Base-by-base conservation (phyloP, 352 stramenopile genomes). In the Phytopythium montanum region DNA sequence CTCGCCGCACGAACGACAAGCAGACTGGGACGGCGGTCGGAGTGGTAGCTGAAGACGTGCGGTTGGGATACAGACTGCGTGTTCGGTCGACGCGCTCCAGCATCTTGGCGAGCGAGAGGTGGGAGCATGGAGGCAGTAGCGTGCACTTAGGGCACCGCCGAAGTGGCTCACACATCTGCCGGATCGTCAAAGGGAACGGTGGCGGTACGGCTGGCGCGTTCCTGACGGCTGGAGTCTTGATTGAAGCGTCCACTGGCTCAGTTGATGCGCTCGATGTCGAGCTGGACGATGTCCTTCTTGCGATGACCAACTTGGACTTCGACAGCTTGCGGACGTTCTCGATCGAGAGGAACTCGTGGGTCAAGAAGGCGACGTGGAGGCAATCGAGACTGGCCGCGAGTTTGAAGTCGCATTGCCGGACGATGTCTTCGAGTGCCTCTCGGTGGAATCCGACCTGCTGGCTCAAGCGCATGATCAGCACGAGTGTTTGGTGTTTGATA, bases 61-160 rank as follows among this genome's bases (percentile, higher is more conserved):
- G 9, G 16, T 59, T 59, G 23, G 77, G 75, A 44, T 93, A 93
- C 21, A 80, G 50, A 23, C 71, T 55, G 12, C 83, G 77, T 2
- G 72, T 58, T 5, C 69, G 75, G 18, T 78, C 54, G 18, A 88
- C 56, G 42, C 70, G 73, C 39, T 81, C 70, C 29, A 73, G 62
- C 16, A 93, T 54, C 60, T 73, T 72, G 28, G 79, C 56, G 3
- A 89, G 33, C 1, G 81, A 62, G 8, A 87, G 52, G 31, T 93
- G 83, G 0, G 66, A 61, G 38, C 83, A 93, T 12, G 81, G 83
- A 2, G 83, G 83, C 12, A 83, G 5, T 10, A 93, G 61, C 38
- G 81, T 93, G 49, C 83, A 93, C 31, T 86, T 75, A 6, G 64
- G 72, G 45, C 81, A 93, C 1, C 83, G 69, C 5, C 78, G 76